A percentile compares a stretch with the other conserved stretches of the same genome.
Conservation (phyloP, 257 asterid genomes). For the Solanum chmielewskii region DNA sequence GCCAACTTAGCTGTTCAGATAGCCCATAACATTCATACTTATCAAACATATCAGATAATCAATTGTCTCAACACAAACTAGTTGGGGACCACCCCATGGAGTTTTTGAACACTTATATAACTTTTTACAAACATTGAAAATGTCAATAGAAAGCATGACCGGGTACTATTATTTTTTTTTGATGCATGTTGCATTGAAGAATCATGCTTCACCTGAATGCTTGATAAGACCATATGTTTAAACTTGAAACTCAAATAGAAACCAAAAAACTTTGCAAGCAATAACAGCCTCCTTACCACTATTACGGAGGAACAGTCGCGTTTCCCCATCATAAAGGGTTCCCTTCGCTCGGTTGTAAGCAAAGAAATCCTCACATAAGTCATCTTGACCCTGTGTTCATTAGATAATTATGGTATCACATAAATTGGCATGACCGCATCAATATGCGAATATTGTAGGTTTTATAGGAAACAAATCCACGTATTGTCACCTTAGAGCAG, state of each 20-base stretch:
- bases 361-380: constrained; percentile 83
- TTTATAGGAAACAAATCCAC: neutral
- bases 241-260: neutral
- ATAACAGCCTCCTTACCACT: constrained; percentile 34
- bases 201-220: neutral
- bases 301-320: constrained; percentile 77
- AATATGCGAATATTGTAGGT: neutral
- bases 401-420: constrained; percentile 6
- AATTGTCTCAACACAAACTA: neutral
- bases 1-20: neutral
- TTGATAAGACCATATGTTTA: neutral
- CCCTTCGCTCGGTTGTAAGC: constrained; percentile 96
- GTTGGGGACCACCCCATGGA: neutral
- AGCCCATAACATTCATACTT: neutral
- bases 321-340: constrained; percentile 96
- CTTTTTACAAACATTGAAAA: neutral
- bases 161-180: neutral
- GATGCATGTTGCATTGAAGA: neutral
- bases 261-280: neutral
- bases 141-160: neutral
- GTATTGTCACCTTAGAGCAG: constrained; percentile 63
- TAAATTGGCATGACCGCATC: neutral
- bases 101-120: neutral
- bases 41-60: neutral
- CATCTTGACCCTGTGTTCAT: constrained; percentile 89